These are phyloP conservation scores for Apophysomyces sp. DNA, from an alignment of 371 early-diverging fungal species.

Conservation along the genomic window DNA sequence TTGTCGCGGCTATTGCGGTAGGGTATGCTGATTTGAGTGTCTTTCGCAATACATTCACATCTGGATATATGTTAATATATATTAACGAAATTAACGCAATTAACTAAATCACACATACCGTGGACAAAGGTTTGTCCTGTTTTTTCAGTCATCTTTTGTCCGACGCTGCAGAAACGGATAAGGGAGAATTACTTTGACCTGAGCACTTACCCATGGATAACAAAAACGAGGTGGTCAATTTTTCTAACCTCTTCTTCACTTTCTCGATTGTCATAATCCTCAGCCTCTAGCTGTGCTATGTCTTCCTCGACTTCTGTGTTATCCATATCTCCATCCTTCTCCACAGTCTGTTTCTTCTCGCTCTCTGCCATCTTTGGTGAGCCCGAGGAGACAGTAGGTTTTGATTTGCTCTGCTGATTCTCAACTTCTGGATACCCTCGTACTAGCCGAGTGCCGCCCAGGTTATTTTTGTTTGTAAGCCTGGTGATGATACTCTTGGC, in stretches of 20 bases:
- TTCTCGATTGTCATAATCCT: constrained; percentile 62
- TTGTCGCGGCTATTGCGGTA: constrained; percentile 23
- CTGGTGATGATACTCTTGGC: constrained; percentile 70
- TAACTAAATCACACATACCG: constrained; percentile 34
- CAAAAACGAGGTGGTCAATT: constrained; percentile 77
- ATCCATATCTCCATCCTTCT: neutral
- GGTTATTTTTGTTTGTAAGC: constrained; percentile 58
- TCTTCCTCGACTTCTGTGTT: constrained; percentile 6
- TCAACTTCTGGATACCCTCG: constrained; percentile 78
- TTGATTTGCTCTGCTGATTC: constrained; percentile 28
- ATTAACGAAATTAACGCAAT: neutral
- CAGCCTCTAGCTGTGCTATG: constrained; percentile 36
- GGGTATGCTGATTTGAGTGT: constrained; percentile 63
- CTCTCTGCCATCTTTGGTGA: constrained; percentile 1
- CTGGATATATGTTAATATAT: constrained; percentile 22
- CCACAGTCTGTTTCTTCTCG: neutral
- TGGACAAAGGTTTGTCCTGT: constrained; percentile 76
- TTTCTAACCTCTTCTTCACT: constrained; percentile 60
- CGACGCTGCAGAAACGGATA: constrained; percentile 53
- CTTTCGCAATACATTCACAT: constrained; percentile 73
- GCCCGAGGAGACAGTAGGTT: constrained; percentile 6
- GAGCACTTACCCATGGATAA: constrained; percentile 70
- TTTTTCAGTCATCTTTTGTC: constrained; percentile 79
- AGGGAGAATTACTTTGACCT: neutral
- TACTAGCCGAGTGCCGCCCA: constrained; percentile 71